Conservation (phyloP, 139 green algal genomes). For the Chlorella sp. region DNA sequence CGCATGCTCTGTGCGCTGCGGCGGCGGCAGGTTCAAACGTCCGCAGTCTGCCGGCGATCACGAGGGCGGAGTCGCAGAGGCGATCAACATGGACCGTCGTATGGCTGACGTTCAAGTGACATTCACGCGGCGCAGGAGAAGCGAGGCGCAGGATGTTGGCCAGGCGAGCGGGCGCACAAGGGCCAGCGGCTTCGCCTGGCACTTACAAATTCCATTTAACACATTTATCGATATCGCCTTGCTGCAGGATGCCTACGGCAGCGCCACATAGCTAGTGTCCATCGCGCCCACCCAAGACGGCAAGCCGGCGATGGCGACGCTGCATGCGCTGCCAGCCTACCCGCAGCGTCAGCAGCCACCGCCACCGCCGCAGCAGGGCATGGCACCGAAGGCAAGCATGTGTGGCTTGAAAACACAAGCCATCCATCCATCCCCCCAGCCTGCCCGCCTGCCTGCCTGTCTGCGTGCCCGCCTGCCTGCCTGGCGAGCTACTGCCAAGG, state of each 20-base stretch:
- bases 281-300: slow-evolving; percentile 7
- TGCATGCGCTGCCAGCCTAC: background rate
- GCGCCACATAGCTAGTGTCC: slow-evolving; percentile 15
- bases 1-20: background rate
- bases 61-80: too few species aligned
- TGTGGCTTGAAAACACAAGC: too few species aligned
- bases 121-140: background rate
- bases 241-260: slow-evolving; percentile 1
- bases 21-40: background rate
- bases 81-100: slow-evolving; percentile 8
- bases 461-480: too few species aligned
- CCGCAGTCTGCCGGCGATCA: background rate
- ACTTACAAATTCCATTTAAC: too few species aligned
- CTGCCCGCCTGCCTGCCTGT: too few species aligned
- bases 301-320: background rate
- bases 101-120: background rate
- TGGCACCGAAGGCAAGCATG: too few species aligned
- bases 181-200: too few species aligned
- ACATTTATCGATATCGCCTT: background rate
- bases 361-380: background rate
- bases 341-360: background rate
- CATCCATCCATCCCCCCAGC: too few species aligned
- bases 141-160: too few species aligned
- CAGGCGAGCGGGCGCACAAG: too few species aligned
- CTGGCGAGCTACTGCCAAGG: too few species aligned